phyloP scores from a whole-genome alignment of 192 early-diverging fungal species.

The Rhizoclosmatium globosum region DNA sequence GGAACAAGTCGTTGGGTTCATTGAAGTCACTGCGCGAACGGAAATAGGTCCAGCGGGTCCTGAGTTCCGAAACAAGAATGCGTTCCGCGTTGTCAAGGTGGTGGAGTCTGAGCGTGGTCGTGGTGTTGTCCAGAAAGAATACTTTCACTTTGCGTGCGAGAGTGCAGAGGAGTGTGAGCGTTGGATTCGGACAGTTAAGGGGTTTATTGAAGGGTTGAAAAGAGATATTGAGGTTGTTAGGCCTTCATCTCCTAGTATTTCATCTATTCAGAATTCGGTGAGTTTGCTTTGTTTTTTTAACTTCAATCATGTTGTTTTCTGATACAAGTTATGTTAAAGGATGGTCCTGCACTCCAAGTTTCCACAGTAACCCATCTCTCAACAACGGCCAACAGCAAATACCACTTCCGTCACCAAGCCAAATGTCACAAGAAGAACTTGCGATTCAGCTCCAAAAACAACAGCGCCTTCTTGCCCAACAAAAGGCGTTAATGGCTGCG shows the following conservation, averaged over 20 bases:
- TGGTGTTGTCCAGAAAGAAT: conserved; percentile 12
- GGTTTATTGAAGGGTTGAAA: conserved; percentile 10
- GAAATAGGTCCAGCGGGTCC: neutral
- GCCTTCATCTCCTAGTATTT: neutral
- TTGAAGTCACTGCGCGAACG: conserved; percentile 20
- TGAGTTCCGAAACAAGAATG: conserved; percentile 18
- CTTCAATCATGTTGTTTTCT: neutral
- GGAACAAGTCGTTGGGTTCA: conserved; percentile 40
- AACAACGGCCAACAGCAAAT: no score
- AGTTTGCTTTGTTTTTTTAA: neutral
- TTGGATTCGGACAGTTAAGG: conserved; percentile 28
- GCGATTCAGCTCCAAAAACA: conserved; percentile 22
- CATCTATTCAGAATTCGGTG: neutral
- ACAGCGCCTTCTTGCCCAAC: conserved; percentile 23
- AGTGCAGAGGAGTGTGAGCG: conserved; percentile 13
- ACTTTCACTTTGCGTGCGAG: conserved; percentile 23
- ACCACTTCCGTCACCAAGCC: no score
- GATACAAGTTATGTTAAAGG: neutral
- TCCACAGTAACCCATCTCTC: neutral
- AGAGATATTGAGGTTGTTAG: neutral
- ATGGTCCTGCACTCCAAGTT: neutral
- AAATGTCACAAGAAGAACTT: conserved; percentile 26
- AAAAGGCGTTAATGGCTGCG: conserved; percentile 29
- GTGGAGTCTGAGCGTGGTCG: neutral
- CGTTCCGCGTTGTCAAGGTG: conserved; percentile 26